Percentiles rank a stretch among this genome's conserved stretches.
These are phyloP conservation scores for Boletus pseudopeckii DNA, from an alignment of 768 basidiomycete species.

Conservation along the genomic window DNA sequence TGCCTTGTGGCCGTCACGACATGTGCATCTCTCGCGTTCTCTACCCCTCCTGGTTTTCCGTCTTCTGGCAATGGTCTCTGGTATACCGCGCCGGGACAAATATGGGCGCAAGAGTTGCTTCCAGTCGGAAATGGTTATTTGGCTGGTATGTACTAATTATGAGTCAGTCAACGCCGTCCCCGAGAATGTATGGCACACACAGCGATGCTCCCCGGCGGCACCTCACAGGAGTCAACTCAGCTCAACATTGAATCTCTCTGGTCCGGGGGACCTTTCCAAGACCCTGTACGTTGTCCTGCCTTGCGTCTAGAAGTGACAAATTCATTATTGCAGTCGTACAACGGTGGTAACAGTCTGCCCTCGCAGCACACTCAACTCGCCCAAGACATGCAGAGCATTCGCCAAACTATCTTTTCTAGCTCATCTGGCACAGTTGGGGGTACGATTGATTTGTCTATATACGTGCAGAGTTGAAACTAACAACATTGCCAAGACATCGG, in stretches of 20 bases:
- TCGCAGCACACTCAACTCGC: slow-evolving; percentile 44
- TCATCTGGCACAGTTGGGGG: slow-evolving; percentile 57
- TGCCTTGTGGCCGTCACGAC: slow-evolving; percentile 21
- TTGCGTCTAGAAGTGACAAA: neutral
- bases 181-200: neutral
- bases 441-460: slow-evolving; percentile 20
- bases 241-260: slow-evolving; percentile 77
- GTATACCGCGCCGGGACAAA: slow-evolving; percentile 51
- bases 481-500: slow-evolving; percentile 43
- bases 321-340: slow-evolving; percentile 43
- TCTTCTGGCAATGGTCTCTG: slow-evolving; percentile 72
- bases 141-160: slow-evolving; percentile 41
- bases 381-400: slow-evolving; percentile 48
- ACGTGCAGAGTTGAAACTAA: slow-evolving; percentile 1
- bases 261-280: slow-evolving; percentile 70
- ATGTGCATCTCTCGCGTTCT: slow-evolving; percentile 14
- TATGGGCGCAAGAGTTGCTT: slow-evolving; percentile 60
- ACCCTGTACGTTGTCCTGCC: slow-evolving; percentile 42
- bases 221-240: slow-evolving; percentile 55
- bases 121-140: slow-evolving; percentile 76
- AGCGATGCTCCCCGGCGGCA: slow-evolving; percentile 69
- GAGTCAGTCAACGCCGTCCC: neutral
- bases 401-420: slow-evolving; percentile 56
- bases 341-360: slow-evolving; percentile 63
- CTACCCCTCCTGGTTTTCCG: slow-evolving; percentile 52